Evolutionary conservation across 257 asterid species (phyloP).

Genomic region (Agastache rugosa): DNA sequence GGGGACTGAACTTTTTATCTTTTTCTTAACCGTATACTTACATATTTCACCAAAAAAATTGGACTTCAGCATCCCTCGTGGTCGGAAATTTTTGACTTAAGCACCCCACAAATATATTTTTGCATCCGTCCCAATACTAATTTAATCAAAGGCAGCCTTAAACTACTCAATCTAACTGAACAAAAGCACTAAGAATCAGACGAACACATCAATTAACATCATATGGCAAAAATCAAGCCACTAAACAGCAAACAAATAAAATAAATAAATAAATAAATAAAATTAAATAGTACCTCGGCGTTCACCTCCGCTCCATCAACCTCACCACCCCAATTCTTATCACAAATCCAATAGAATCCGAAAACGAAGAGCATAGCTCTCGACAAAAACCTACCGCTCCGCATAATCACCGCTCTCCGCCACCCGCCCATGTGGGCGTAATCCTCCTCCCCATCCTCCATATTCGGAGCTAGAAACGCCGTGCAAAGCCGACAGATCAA

Average conservation of each 20-base stretch:
- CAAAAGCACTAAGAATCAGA: background rate
- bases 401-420: conserved; percentile 76
- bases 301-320: conserved; percentile 41
- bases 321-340: conserved; percentile 39
- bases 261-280: background rate
- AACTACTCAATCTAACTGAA: conserved; percentile 12
- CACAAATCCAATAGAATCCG: conserved; percentile 84
- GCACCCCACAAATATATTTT: too few species aligned
- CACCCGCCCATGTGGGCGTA: conserved; percentile 92
- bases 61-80: too few species aligned
- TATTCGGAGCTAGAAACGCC: conserved; percentile 61
- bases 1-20: too few species aligned
- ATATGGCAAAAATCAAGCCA: background rate
- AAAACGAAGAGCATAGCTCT: conserved; percentile 71
- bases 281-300: conserved; percentile 49
- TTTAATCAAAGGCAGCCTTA: background rate
- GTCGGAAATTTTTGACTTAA: too few species aligned
- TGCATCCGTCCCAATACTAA: background rate
- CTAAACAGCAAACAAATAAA: background rate
- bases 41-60: too few species aligned
- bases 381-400: conserved; percentile 66
- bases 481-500: conserved; percentile 82
- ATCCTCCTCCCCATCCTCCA: conserved; percentile 89
- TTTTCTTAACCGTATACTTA: too few species aligned
- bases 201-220: background rate